Conservation (phyloP, 202 grass and related monocot genomes). For the Zoysia matrella region DNA sequence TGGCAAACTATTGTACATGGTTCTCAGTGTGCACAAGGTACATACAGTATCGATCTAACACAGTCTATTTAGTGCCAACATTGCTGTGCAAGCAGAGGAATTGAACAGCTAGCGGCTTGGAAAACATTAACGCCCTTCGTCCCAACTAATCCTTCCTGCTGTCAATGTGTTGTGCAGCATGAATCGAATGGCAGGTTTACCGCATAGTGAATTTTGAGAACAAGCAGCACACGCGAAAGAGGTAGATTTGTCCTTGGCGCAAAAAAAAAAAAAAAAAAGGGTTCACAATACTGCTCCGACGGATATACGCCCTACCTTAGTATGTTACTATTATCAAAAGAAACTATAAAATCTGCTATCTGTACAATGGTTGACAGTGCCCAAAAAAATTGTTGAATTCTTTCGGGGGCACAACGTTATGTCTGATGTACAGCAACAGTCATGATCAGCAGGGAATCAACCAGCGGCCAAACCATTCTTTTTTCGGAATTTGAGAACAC, state of each 20-base stretch:
- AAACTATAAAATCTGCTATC: neutral
- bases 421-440: slow-evolving; percentile 19
- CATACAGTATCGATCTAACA: neutral
- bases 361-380: neutral
- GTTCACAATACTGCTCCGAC: neutral
- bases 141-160: neutral
- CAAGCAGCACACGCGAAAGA: neutral
- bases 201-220: neutral
- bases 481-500: slow-evolving; percentile 24
- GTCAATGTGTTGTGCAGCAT: too few relatives aligned
- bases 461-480: slow-evolving; percentile 12
- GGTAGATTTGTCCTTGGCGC: neutral
- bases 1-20: neutral
- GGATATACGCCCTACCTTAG: neutral
- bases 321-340: neutral
- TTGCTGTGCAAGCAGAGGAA: neutral
- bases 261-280: too few relatives aligned
- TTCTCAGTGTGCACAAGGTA: neutral
- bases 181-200: neutral
- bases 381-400: slow-evolving; percentile 6
- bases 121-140: neutral
- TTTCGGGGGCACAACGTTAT: neutral
- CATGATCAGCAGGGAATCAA: slow-evolving; percentile 38
- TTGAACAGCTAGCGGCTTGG: too few relatives aligned
- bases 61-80: neutral